Evolutionary conservation across 148 eudicot genomes (phyloP).

Genomic region (Rhododendron henanense): DNA sequence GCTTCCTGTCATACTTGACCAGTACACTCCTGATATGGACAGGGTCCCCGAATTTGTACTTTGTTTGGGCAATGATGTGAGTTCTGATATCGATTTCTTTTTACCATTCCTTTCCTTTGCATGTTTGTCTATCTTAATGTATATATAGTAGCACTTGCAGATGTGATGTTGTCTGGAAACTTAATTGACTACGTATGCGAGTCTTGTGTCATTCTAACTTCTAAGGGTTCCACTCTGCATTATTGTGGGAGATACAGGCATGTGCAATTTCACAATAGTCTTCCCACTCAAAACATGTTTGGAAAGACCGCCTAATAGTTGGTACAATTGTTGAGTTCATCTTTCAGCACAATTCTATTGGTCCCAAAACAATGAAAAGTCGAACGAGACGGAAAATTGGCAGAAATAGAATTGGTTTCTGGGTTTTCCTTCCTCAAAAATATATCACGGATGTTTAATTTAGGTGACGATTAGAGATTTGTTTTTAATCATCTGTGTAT

Average conservation of each 20-base stretch:
- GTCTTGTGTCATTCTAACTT: not conserved
- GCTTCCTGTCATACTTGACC: constrained; percentile 93
- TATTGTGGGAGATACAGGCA: not conserved
- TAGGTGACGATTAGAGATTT: not conserved
- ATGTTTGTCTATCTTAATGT: not conserved
- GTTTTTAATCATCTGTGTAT: not conserved
- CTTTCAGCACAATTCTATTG: not conserved
- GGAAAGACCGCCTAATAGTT: not conserved
- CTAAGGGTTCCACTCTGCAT: not conserved
- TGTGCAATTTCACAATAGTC: not conserved
- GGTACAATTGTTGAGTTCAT: not conserved
- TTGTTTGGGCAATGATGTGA: constrained; percentile 93
- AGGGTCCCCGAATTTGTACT: constrained; percentile 84
- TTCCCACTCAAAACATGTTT: not conserved
- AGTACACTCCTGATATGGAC: constrained; percentile 98
- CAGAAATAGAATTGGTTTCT: not conserved
- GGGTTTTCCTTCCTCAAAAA: not conserved
- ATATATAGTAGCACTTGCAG: not conserved
- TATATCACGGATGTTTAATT: not conserved
- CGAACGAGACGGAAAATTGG: not conserved
- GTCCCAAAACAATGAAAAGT: not conserved
- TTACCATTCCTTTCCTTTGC: constrained; percentile 5
- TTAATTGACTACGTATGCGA: not conserved
- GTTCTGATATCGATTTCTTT: constrained; percentile 12
- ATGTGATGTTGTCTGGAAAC: not conserved